phyloP scores from a whole-genome alignment of 179 eudicot genomes.

The Gypsophila paniculata region DNA sequence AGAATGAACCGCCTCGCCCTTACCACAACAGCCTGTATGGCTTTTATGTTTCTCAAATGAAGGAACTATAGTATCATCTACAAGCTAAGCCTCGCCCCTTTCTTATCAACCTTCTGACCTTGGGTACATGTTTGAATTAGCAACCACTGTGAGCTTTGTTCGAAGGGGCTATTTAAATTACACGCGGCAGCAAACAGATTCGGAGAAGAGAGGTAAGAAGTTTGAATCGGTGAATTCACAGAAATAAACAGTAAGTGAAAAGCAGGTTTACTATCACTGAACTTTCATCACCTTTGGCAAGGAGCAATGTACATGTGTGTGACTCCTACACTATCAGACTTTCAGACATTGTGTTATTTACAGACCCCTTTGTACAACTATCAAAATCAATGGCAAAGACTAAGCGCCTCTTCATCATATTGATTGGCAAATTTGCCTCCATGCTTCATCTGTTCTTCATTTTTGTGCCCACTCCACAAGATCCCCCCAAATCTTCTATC shows the following conservation, averaged over 20 bases:
- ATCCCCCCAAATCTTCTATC: background rate
- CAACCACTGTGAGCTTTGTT: slow-evolving; percentile 77
- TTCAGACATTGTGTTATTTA: slow-evolving; percentile 6
- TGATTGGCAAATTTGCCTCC: slow-evolving; percentile 12
- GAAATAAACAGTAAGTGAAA: no score
- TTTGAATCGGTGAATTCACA: no score
- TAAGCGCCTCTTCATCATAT: slow-evolving; percentile 16
- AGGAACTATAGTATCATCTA: no score
- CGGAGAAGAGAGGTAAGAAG: no score
- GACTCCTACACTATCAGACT: background rate
- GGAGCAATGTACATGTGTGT: background rate
- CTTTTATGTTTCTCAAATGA: no score
- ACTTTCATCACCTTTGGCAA: no score
- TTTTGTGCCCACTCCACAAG: background rate
- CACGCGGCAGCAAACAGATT: no score
- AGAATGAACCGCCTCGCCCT: no score
- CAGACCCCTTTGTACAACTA: background rate
- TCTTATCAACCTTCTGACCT: slow-evolving; percentile 54
- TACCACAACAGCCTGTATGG: no score
- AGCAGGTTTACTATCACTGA: no score
- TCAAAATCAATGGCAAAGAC: slow-evolving; percentile 1
- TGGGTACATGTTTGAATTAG: slow-evolving; percentile 94
- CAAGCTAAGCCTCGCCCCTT: no score
- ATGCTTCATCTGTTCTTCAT: no score
- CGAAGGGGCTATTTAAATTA: slow-evolving; percentile 10